phyloP scores from a whole-genome alignment of 306 rosid genomes.

The Delonix regia region DNA sequence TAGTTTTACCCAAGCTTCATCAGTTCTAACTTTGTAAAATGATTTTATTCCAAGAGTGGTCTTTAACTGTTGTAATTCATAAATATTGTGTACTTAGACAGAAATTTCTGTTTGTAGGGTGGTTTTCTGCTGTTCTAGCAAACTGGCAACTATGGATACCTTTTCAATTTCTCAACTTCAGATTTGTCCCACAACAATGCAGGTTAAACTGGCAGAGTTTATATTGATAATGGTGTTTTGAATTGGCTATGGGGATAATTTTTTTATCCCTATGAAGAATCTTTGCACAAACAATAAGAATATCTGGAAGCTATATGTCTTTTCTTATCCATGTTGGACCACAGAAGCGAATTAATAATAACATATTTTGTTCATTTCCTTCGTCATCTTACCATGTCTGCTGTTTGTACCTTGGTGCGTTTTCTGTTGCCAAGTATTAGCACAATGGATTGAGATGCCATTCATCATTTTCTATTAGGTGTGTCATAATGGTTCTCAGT shows the following conservation, averaged over 20 bases:
- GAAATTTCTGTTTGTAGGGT: conserved; percentile 53
- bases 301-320: neutral
- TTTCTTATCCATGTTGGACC: neutral
- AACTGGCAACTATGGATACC: conserved; percentile 97
- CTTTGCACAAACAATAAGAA: neutral
- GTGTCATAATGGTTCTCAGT: neutral
- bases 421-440: neutral
- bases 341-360: neutral
- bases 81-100: conserved; percentile 27
- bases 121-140: conserved; percentile 82
- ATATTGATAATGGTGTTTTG: conserved; percentile 22
- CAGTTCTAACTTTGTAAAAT: conserved; percentile 3
- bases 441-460: conserved; percentile 3
- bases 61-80: conserved; percentile 4
- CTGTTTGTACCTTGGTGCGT: neutral
- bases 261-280: conserved; percentile 13
- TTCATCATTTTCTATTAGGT: conserved; percentile 3
- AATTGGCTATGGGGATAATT: conserved; percentile 3
- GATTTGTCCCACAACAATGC: conserved; percentile 92
- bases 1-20: conserved; percentile 74
- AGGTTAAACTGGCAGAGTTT: conserved; percentile 53
- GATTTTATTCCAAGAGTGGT: conserved; percentile 2
- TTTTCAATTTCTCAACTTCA: conserved; percentile 89
- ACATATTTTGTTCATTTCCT: too few species aligned
- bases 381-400: neutral